Base-by-base conservation (phyloP, 441 rosid genomes). In the Pelargonium cotyledonis region DNA sequence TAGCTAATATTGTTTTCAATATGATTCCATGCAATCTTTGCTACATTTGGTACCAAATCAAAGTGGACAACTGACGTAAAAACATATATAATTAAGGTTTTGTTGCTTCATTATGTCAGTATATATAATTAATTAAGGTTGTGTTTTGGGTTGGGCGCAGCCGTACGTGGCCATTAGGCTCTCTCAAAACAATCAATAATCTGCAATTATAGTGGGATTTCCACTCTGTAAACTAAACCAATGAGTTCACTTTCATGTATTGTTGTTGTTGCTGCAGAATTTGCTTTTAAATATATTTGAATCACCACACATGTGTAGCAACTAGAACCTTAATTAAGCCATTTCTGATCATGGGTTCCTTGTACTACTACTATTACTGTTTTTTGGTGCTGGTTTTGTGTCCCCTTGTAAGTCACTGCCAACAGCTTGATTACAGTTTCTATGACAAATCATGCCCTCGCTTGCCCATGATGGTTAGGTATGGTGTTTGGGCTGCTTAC, bases 341-440 rank as follows among this genome's bases (percentile, higher is more conserved):
- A 16, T n/a, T n/a, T 51, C 58, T 51, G 31, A 21, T 26, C 31
- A 26, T 26, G 31, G 31, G 31, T 26, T 26, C 31, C 31, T 26
- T 26, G 31, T 26, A 26, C 31, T 26, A 26, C 31, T 26, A 26
- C 31, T 26, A 26, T 26, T 26, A 26, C 31, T 26, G 31, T 2
- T 26, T 26, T 26, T 26, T 26, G 31, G 60, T 53, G 21, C 8
- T 53, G 60, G 16, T 53, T 14, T 53, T 53, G 60, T 53, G 21
- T 53, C 60, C 60, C 8, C 60, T 53, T 53, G 60, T 16, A 3
- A 35, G 38, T 53, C 60, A 53, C 0, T 53, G 60, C 15, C 38
- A 35, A 35, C 90, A 86, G 70, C 92, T 88, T 46, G 84, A 84
- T 68, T 84, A 82, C 29, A 84, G 26, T 31, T 88, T 70, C 80